These are phyloP conservation scores for Daldinia concentrica DNA, from an alignment of 495 filamentous ascomycete genomes.

Conservation along the genomic window DNA sequence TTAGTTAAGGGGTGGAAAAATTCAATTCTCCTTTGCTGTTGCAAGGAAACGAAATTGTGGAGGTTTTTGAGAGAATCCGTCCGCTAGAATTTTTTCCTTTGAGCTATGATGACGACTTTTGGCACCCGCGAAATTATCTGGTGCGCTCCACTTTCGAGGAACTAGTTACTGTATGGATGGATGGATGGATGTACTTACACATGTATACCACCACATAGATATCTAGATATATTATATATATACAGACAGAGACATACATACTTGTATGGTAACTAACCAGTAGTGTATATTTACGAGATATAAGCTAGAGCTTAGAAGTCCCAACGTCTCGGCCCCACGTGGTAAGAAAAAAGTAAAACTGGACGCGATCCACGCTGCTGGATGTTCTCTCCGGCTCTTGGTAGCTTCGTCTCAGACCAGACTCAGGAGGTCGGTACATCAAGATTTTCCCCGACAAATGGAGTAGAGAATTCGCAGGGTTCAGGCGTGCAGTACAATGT, in stretches of 20 bases:
- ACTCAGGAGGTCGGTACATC: slow-evolving; percentile 25
- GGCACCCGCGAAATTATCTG: slow-evolving; percentile 44
- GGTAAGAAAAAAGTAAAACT: slow-evolving; percentile 32
- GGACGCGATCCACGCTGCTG: slow-evolving; percentile 28
- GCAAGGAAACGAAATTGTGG: background rate
- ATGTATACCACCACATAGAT: too few relatives aligned
- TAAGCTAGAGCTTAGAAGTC: slow-evolving; percentile 16
- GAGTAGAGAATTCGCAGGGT: slow-evolving; percentile 26
- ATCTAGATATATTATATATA: too few relatives aligned
- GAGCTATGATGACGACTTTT: slow-evolving; percentile 24
- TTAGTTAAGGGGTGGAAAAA: background rate
- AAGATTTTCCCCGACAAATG: slow-evolving; percentile 39
- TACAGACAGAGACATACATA: too few relatives aligned
- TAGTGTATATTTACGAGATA: slow-evolving; percentile 1
- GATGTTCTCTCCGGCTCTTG: slow-evolving; percentile 17
- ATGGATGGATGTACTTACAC: too few relatives aligned
- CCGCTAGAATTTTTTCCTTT: slow-evolving; percentile 12
- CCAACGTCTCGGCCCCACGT: slow-evolving; percentile 40
- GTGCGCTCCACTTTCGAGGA: slow-evolving; percentile 37
- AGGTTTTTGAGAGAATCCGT: background rate
- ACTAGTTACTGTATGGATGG: too few relatives aligned
- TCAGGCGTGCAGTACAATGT: background rate
- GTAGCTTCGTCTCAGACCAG: slow-evolving; percentile 26
- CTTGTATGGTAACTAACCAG: too few relatives aligned
- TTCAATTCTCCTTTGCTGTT: background rate